phyloP scores from a whole-genome alignment of 75 land plant species.

The Cunninghamia lanceolata region DNA sequence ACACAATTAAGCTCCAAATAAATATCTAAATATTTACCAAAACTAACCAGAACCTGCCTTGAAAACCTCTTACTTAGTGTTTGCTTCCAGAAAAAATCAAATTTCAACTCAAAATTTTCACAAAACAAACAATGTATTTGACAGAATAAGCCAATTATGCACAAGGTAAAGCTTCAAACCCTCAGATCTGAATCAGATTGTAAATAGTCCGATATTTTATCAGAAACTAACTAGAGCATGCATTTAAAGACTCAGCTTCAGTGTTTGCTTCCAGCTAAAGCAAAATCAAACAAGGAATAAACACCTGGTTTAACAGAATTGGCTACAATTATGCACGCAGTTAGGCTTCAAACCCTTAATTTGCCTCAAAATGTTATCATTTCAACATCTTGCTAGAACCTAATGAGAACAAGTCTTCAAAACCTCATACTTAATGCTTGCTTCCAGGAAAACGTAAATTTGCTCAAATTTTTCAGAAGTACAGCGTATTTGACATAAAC shows the following conservation, averaged over 20 bases:
- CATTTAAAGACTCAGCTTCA: neutral
- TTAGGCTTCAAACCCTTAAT: too few relatives aligned
- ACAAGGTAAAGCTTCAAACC: neutral
- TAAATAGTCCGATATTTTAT: neutral
- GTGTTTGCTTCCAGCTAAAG: too few relatives aligned
- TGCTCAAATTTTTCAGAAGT: too few relatives aligned
- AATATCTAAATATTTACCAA: neutral
- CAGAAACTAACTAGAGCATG: neutral
- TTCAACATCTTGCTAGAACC: too few relatives aligned
- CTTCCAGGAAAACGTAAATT: too few relatives aligned
- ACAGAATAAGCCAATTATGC: neutral
- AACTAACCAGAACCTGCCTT: neutral
- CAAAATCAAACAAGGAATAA: too few relatives aligned
- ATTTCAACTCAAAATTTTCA: neutral
- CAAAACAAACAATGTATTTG: neutral
- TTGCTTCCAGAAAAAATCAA: neutral
- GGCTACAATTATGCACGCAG: too few relatives aligned
- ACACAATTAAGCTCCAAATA: neutral
- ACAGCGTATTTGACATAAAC: too few relatives aligned
- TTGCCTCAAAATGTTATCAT: too few relatives aligned
- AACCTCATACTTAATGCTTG: too few relatives aligned
- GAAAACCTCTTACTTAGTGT: neutral
- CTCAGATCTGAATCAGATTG: neutral
- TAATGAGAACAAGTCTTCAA: too few relatives aligned
- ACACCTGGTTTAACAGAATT: too few relatives aligned